These are phyloP conservation scores for Candida silvatica DNA, from an alignment of 805 yeast genomes.

Conservation along the genomic window DNA sequence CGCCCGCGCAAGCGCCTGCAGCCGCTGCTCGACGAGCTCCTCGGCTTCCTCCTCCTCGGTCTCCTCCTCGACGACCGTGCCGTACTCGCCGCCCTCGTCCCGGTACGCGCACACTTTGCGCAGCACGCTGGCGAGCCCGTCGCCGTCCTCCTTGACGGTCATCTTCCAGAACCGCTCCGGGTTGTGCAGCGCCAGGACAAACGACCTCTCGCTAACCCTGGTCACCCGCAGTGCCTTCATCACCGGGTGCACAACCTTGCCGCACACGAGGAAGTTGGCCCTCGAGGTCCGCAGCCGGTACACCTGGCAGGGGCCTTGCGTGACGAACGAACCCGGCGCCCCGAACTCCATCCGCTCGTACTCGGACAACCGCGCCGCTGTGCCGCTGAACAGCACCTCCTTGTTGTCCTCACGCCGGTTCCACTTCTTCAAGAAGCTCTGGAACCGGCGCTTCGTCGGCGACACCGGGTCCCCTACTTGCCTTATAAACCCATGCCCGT, in stretches of 20 bases:
- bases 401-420: constrained; percentile 3
- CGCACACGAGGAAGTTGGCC: constrained; percentile 59
- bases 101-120: constrained; percentile 12
- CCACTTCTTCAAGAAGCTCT: constrained; percentile 2
- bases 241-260: constrained; percentile 65
- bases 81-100: background rate
- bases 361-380: constrained; percentile 3
- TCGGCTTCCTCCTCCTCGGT: background rate
- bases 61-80: background rate
- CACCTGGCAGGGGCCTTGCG: constrained; percentile 52
- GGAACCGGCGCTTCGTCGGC: background rate
- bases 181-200: constrained; percentile 57
- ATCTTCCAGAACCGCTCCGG: constrained; percentile 73
- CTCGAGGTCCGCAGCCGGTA: constrained; percentile 45
- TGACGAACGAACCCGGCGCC: constrained; percentile 37
- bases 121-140: constrained; percentile 20
- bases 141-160: constrained; percentile 26
- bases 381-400: constrained; percentile 2
- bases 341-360: constrained; percentile 4
- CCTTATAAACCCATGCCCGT: too few relatives aligned
- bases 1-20: too few relatives aligned
- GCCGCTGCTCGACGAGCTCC: background rate
- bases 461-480: background rate
- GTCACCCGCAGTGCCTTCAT: constrained; percentile 55
- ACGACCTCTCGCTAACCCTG: constrained; percentile 37